Evolutionary conservation across 306 rosid species (phyloP), one percentile per base, ranked within the genome.

Genomic region (Cicer cuneatum): DNA sequence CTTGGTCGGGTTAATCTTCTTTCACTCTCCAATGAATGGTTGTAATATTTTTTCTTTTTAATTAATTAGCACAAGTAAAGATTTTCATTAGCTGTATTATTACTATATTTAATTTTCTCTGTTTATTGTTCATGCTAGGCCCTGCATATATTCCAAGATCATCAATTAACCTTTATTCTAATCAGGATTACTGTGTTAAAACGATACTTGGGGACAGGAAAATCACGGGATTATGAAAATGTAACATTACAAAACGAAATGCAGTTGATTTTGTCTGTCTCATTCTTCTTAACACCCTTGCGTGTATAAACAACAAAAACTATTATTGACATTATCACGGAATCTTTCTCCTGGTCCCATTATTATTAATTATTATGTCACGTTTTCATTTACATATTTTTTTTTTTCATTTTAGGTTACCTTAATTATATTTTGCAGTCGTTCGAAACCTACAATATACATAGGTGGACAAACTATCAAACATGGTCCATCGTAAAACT

Each of bases 201-300:
- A 54, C 46, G 85, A 84, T 84, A 41, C 45, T 4, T 4, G 57
- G 85, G 57, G 87, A 84, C 85, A 84, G 37, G 42, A 45, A 81
- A 75, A 86, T 92, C 90, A 66, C 48, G 78, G 69, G 76, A 58
- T 69, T 24, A 85, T 29, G 58, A 82, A 73, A 84, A 78, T 51
- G 21, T 56, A 62, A 81, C 87, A 84, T 68, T 19, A 77, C 15
- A 73, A 72, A 41, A 62, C 69, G 12, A 67, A 84, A 49, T 10
- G 61, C 64, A 69, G 76, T 73, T 80, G 72, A 84, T 84, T 67
- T 62, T 77, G 78, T 69, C 80, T 77, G 81, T 73, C 78, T 53
- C 73, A 49, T 78, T 78, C 66, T 47, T 59, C 69, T 66, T 21
- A 8, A 24, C 18, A 35, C 58, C 53, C 63, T 54, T 41, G 41